Evolutionary conservation across 2,329 filamentous ascomycete genomes (phyloP), one percentile per base, ranked within the genome.

Genomic region (Davidsoniella eucalypti): DNA sequence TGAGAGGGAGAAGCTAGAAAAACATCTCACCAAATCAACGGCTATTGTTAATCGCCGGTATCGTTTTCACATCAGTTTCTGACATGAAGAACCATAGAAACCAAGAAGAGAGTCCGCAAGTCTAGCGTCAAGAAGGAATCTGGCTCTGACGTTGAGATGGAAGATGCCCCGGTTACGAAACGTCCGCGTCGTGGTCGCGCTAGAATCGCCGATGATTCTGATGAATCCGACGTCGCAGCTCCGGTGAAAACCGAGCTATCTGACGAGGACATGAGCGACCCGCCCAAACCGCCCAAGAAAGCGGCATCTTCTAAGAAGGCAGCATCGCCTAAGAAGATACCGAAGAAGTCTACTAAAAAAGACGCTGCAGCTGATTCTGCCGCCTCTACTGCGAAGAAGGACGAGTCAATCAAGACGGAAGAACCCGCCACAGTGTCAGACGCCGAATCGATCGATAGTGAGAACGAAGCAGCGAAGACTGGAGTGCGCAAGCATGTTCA

Each of bases 401-500:
- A 43, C 18, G 49, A 16, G 46, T 52, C 5, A 23, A 36, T 47
- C 56, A 4, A 49, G 50, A 21, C 54, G 56, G 21, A 51, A 56
- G 52, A 47, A 38, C 9, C 37, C 7, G 10, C 7, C 6, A 8
- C 10, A 9, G 17, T 41, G 17, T 53, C 51, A 4, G 51, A 47
- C 6, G 26, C 29, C 8, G 50, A 52, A 37, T 52, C 50, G 5
- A 36, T 41, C 7, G 70, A 70, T 47, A 76, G 73, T 5, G 71
- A 84, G 58, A 85, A 85, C 60, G 79, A 86, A 2, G 78, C 82
- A 56, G 64, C 80, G 44, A 78, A 78, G 46, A 80, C 78, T 40
- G 88, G 93, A 64, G 80, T 79, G 44, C 79, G 85, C 42, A 77
- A 90, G 63, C 85, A 86, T 63, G 76, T 90, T 9, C 87, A 94